phyloP scores from a whole-genome alignment of 164 flowering plant species.

The Sextonia rubra region DNA sequence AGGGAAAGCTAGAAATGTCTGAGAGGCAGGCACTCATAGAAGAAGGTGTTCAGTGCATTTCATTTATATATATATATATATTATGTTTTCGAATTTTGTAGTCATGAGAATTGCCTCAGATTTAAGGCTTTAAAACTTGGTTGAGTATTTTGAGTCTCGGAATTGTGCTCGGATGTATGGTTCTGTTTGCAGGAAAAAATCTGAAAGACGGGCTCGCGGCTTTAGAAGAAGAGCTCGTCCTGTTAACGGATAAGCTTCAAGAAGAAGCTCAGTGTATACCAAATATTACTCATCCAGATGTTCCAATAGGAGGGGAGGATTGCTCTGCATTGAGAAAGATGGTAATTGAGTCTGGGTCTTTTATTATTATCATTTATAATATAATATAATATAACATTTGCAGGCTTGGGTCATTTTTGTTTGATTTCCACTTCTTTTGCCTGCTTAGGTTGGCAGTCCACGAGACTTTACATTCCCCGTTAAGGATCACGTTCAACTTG shows the following conservation, averaged over 20 bases:
- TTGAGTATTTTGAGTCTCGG: no score
- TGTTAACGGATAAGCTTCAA: constrained; percentile 78
- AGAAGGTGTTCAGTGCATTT: constrained; percentile 48
- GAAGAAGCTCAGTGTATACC: constrained; percentile 84
- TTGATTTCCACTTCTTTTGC: constrained; percentile 2
- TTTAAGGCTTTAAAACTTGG: no score
- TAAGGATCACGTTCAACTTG: constrained; percentile 88
- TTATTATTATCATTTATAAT: not conserved
- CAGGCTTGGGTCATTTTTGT: not conserved
- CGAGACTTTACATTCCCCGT: constrained; percentile 59
- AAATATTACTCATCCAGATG: constrained; percentile 89
- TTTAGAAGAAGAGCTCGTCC: constrained; percentile 71
- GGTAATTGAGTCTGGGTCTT: constrained; percentile 29
- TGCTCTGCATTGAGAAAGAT: constrained; percentile 55
- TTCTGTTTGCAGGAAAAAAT: constrained; percentile 52
- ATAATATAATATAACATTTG: no score
- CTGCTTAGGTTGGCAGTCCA: constrained; percentile 63
- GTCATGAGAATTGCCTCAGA: not conserved
- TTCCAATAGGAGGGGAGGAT: constrained; percentile 87
- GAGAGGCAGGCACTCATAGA: constrained; percentile 78
- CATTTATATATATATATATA: no score
- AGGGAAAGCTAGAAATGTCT: constrained; percentile 70
- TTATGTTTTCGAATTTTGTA: not conserved
- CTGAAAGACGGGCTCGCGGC: constrained; percentile 60
- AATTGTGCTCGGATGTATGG: not conserved